phyloP scores from a whole-genome alignment of 2,329 filamentous ascomycete species.

The Penicillium sumatraense region DNA sequence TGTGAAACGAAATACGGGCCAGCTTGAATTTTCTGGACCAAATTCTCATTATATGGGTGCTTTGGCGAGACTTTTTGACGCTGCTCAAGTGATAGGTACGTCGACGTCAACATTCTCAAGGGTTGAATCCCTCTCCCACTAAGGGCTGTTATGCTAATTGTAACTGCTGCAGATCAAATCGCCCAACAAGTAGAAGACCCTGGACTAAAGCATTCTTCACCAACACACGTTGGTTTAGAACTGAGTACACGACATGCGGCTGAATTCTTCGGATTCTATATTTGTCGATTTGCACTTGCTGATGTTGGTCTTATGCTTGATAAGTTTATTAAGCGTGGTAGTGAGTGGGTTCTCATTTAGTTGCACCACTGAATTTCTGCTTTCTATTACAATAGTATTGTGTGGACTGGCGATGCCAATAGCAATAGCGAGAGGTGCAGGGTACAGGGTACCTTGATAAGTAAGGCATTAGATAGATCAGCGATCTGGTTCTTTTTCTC shows the following conservation, averaged over 20 bases:
- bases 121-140: neutral
- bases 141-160: too few relatives aligned
- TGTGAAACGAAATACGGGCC: slow-evolving; percentile 71
- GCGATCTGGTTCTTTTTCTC: too few relatives aligned
- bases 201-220: slow-evolving; percentile 85
- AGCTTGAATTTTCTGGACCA: slow-evolving; percentile 76
- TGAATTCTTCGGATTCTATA: slow-evolving; percentile 96
- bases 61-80: slow-evolving; percentile 88
- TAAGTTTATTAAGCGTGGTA: slow-evolving; percentile 95
- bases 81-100: slow-evolving; percentile 86
- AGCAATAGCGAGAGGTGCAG: neutral
- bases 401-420: too few relatives aligned
- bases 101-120: neutral
- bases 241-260: slow-evolving; percentile 90
- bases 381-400: too few relatives aligned
- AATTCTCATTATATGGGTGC: slow-evolving; percentile 91
- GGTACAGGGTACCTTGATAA: neutral
- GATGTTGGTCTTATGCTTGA: slow-evolving; percentile 86
- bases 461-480: too few relatives aligned
- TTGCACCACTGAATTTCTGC: too few relatives aligned
- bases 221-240: slow-evolving; percentile 93
- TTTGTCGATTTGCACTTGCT: slow-evolving; percentile 90
- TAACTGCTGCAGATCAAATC: slow-evolving; percentile 75
- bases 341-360: slow-evolving; percentile 81
- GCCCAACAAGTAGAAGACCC: slow-evolving; percentile 95